Base-by-base conservation (phyloP, 805 yeast genomes). In the Monosporozyma solicola region DNA sequence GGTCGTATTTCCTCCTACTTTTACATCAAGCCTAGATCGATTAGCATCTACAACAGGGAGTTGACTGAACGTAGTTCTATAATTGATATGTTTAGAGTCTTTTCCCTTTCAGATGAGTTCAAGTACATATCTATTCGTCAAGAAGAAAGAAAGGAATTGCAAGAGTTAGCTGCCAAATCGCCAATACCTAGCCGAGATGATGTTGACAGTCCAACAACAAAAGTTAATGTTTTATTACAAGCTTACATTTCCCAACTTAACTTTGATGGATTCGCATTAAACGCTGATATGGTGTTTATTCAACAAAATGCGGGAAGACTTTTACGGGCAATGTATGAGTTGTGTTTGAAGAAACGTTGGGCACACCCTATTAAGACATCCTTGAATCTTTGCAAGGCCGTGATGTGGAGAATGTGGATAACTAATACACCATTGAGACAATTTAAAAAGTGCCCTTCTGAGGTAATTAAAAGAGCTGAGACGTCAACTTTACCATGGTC, bases 281-380 rank as follows among this genome's bases (percentile, higher is more conserved):
- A 85, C 77, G 82, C 96, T 0, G 99, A 94, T 72, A 89, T 91
- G 96, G 76, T 88, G 3, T 94, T 87, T 64, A 81, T 94, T 43
- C 86, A 94, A 0, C 98, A 94, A 67, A 88, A 95, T 43, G 97
- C 97, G 0, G 92, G 95, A 3, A 78, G 99, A 63, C 68, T 94
- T 41, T 73, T 91, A 53, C 72, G 97, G 53, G 97, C 98, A 0
- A 78, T 95, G 57, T 82, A 79, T 65, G 97, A 92, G 63, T 80
- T 94, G 35, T 79, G 87, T 9, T 59, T 87, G 47, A 74, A 76
- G 51, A 86, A 83, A 58, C 76, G 78, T 10, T 90, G 96, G 95
- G 76, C 96, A 0, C 64, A 73, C 22, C 66, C 85, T 13, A 74
- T 95, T 0, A 78, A 76, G 57, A 55, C 70, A 1, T 63, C 85